Evolutionary conservation across 2,329 filamentous ascomycete species (phyloP), one percentile per base, ranked within the genome.

Genomic region (Phoma herbarum): DNA sequence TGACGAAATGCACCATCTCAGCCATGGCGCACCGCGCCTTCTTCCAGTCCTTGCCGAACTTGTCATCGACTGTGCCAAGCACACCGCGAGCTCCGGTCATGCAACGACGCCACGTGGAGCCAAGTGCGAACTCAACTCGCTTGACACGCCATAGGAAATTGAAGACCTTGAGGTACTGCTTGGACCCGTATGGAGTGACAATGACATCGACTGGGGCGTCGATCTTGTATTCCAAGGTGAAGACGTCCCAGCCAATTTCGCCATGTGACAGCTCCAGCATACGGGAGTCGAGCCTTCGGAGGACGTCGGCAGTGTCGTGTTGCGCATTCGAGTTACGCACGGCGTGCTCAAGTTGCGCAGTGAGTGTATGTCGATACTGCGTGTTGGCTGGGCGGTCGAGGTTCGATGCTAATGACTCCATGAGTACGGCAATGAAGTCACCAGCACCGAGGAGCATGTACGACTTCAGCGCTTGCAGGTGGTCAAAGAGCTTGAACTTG

Each of bases 91-190:
- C 88, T 43, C 95, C 95, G 0, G 95, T 99, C 88, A 97, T 98
- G 78, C 91, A 96, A 65, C 93, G 90, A 57, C 95, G 88, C 93
- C 95, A 99, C 39, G 92, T 95, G 12, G 90, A 92, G 5, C 90
- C 86, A 1, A 99, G 85, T 0, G 92, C 93, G 72, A 98, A 99
- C 73, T 99, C 95, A 50, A 99, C 95, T 26, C 95, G 90, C 80
- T 99, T 99, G 72, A 99, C 92, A 62, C 95, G 90, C 94, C 95
- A 99, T 3, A 99, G 85, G 73, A 99, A 97, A 78, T 99, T 99
- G 85, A 99, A 99, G 10, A 99, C 92, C 75, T 98, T 98, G 68
- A 99, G 88, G 75, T 99, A 99, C 75, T 99, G 94, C 22, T 94
- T 91, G 65, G 91, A 94, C 44, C 93, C 93, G 87, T 93, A 97